Conservation (phyloP, 1,284 basidiomycete species). For the Cutaneotrichosporon spelunceum region DNA sequence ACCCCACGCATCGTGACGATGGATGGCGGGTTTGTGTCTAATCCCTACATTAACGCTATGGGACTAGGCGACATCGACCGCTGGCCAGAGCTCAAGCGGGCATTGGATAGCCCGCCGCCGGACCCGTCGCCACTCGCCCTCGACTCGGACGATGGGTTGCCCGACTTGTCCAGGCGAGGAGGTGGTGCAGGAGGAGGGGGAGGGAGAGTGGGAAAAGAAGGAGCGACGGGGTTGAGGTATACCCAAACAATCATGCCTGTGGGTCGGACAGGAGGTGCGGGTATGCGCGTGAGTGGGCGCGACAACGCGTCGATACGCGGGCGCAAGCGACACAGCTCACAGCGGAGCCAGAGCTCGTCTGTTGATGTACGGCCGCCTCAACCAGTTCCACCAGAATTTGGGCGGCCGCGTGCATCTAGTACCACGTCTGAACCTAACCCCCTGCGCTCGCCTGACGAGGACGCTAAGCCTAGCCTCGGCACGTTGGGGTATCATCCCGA, state of each 20-base stretch:
- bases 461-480: slow-evolving; percentile 27
- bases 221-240: slow-evolving; percentile 65
- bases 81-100: slow-evolving; percentile 75
- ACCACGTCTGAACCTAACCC: background rate
- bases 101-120: slow-evolving; percentile 53
- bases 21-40: slow-evolving; percentile 59
- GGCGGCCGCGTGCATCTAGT: slow-evolving; percentile 18
- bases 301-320: slow-evolving; percentile 2
- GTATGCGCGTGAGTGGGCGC: slow-evolving; percentile 59
- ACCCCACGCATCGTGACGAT: slow-evolving; percentile 75
- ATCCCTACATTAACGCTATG: slow-evolving; percentile 75
- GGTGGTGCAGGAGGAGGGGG: slow-evolving; percentile 6
- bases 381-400: slow-evolving; percentile 21
- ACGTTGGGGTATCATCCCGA: slow-evolving; percentile 60
- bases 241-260: slow-evolving; percentile 80
- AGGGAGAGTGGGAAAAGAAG: too few species aligned
- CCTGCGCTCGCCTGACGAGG: slow-evolving; percentile 24
- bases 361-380: background rate
- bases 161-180: slow-evolving; percentile 25
- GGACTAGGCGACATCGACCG: slow-evolving; percentile 69
- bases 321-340: slow-evolving; percentile 9
- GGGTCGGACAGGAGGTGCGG: slow-evolving; percentile 59
- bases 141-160: slow-evolving; percentile 15
- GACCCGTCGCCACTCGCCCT: slow-evolving; percentile 53
- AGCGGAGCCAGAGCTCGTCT: background rate